Evolutionary conservation across 1,284 basidiomycete genomes (phyloP), one percentile per base, ranked within the genome.

Genomic region (Austroboletus novae-zelandiae): DNA sequence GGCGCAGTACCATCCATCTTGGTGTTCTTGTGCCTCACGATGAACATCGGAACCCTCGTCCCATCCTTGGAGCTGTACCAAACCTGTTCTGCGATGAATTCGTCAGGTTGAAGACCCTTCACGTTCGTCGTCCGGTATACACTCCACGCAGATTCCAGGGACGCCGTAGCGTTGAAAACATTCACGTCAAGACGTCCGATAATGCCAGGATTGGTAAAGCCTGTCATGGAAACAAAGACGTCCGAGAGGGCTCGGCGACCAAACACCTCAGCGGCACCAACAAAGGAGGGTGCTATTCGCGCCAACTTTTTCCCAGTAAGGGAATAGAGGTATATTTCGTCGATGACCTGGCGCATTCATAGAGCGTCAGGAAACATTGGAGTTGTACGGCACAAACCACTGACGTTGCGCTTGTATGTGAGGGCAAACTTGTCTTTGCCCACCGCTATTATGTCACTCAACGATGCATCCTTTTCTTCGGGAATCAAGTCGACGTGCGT

Each of bases 21-120:
- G 17, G 86, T 88, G 20, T 76, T 77, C 64, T 88, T 88, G 62
- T 87, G 87, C 45, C 83, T 78, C 29, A 93, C 89, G 51, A 94
- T 78, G 63, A 93, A 94, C 89, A 94, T 92, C 3, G 91, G 91
- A 31, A 94, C 76, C 45, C 76, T 79, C 3, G 90, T 93, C 0
- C 90, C 89, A 61, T 94, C 92, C 65, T 88, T 89, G 68, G 83
- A 85, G 18, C 74, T 66, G 60, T 85, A 91, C 83, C 89, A 91
- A 10, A 89, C 82, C 70, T 94, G 91, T 57, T 80, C 77, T 27
- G 82, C 77, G 9, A 81, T 74, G 62, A 92, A 94, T 45, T 93
- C 88, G 5, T 85, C 77, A 1, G 82, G 75, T 47, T 79, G 74
- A 47, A 94, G 71, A 1, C 88, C 89, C 9, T 76, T 76, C 11